Evolutionary conservation across 2,329 filamentous ascomycete genomes (phyloP).

Genomic region (Hymenoscyphus scutula): DNA sequence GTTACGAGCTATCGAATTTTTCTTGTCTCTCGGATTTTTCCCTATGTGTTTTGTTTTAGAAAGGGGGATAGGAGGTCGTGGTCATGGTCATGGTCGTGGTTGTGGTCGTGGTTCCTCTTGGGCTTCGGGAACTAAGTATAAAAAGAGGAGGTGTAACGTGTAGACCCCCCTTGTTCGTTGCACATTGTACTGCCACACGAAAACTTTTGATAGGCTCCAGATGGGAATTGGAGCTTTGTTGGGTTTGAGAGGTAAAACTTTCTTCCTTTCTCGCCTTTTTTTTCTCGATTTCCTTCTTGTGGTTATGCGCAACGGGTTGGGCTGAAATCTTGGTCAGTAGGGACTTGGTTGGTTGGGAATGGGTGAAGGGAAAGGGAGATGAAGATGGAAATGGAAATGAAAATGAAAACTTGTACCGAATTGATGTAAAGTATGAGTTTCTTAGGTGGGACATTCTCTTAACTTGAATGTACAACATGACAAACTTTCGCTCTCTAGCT

Average conservation of each 20-base stretch:
- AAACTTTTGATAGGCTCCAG: slow-evolving; percentile 10
- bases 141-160: neutral
- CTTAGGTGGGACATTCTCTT: neutral
- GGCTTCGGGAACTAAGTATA: neutral
- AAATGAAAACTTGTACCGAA: neutral
- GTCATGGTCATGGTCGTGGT: no score
- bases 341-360: neutral
- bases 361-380: neutral
- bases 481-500: slow-evolving; percentile 2
- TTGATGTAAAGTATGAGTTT: neutral
- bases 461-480: neutral
- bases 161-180: slow-evolving; percentile 19
- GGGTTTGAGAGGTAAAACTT: neutral
- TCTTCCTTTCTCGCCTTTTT: neutral
- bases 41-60: neutral
- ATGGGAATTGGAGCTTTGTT: neutral
- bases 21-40: neutral
- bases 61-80: neutral
- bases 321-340: neutral
- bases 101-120: no score
- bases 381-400: no score
- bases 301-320: neutral
- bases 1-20: neutral
- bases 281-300: neutral
- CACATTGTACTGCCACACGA: slow-evolving; percentile 29